Base-by-base conservation (phyloP, 2,329 filamentous ascomycete species). In the Talaromyces sp. region DNA sequence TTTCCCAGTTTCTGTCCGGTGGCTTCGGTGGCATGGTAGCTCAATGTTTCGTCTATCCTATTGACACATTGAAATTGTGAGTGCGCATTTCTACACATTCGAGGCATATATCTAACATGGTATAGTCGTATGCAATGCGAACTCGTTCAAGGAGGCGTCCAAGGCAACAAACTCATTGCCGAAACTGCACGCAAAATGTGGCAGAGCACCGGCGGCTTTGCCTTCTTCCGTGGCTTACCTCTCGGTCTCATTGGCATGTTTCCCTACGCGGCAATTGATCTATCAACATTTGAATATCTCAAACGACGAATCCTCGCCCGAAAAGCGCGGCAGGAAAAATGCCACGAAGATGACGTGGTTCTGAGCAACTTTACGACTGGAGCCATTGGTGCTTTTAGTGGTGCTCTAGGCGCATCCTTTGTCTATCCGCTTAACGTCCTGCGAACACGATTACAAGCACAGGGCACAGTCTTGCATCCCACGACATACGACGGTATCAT, bases 171-270 rank as follows among this genome's bases (percentile, higher is more conserved):
- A 9, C 86, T 99, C 37, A 91, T 99, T 68, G 80, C 88, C 33
- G 88, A 90, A 58, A 98, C 94, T 0, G 91, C 91, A 2, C 85
- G 86, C 75, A 96, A 93, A 76, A 97, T 99, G 90, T 92, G 89
- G 83, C 85, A 84, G 47, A 86, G 88, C 66, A 90, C 91, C 66
- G 92, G 92, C 25, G 70, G 93, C 33, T 83, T 86, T 37, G 85
- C 91, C 7, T 94, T 93, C 68, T 99, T 98, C 77, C 92, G 94
- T 62, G 95, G 95, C 47, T 85, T 99, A 39, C 93, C 93, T 0
- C 95, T 98, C 86, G 95, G 95, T 17, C 84, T 99, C 3, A 81
- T 97, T 60, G 95, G 95, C 75, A 97, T 98, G 88, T 99, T 99
- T 73, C 95, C 95, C 0, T 99, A 98, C 77, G 94, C 93, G 49